Base-by-base conservation (phyloP, 306 rosid genomes). In the Sicyos baderoa region DNA sequence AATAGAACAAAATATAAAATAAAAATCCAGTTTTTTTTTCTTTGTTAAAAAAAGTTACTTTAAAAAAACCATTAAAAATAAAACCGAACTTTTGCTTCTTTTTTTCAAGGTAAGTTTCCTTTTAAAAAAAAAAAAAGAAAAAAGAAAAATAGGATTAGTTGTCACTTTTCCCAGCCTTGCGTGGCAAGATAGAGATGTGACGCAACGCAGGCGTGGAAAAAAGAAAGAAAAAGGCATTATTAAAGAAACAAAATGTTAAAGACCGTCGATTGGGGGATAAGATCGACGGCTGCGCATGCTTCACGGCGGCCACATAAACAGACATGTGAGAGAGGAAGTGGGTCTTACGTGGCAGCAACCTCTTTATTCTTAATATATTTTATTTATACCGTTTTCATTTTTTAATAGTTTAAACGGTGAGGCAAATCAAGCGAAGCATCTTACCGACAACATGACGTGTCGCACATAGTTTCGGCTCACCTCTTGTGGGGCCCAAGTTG, bases 371-470 rank as follows among this genome's bases (percentile, higher is more conserved):
- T 18, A 37, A 61, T 21, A 66, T 45, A 37, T 22, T 66, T 64
- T 22, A 40, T 44, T 47, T 64, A 2, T 25, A n/a, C 19, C 27
- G 73, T 42, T n/a, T 47, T 51, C 40, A 8, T 55, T 76, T 27
- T 14, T 17, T 18, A 4, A 72, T 40, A 50, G 19, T 37, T 72
- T 60, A 27, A 55, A 16, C 55, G 73, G 75, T 21, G 75, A 42
- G 68, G 72, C 48, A 56, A 68, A 63, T 50, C 10, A 9, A 50
- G 56, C 67, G 72, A 35, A 65, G 57, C 53, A 76, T 54, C 62
- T 60, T 40, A 25, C 79, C 72, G 76, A 76, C 86, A 82, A 21
- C 14, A 44, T 86, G 85, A 86, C 88, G 84, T 82, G 85, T 71
- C 75, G 5, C 4, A 45, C 16, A 62, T 52, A 60, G 79, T 51